Conservation (phyloP, 1,284 basidiomycete species). For the Ceratobasidium sp. region DNA sequence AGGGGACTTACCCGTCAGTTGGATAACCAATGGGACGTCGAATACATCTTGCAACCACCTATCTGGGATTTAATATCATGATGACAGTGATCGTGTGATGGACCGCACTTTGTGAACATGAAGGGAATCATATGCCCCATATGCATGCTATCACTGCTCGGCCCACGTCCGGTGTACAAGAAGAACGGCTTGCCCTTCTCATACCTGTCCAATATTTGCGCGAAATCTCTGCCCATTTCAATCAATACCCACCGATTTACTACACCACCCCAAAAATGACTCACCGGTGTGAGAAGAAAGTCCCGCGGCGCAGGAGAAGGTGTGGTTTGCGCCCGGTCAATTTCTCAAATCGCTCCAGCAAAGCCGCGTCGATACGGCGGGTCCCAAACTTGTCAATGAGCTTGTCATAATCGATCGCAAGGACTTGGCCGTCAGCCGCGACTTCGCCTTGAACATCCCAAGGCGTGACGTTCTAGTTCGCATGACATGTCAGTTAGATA, state of each 20-base stretch:
- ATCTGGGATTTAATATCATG: slow-evolving; percentile 10
- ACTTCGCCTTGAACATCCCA: slow-evolving; percentile 98
- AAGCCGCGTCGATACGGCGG: slow-evolving; percentile 75
- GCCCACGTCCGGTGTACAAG: slow-evolving; percentile 97
- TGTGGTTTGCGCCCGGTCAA: slow-evolving; percentile 94
- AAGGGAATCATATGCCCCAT: slow-evolving; percentile 98
- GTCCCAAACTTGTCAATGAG: slow-evolving; percentile 96
- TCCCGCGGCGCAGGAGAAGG: slow-evolving; percentile 87
- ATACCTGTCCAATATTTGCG: slow-evolving; percentile 93
- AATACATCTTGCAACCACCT: slow-evolving; percentile 99
- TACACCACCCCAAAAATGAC: slow-evolving; percentile 48
- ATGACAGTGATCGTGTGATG: background rate
- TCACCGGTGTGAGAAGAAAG: slow-evolving; percentile 98
- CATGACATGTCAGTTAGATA: background rate
- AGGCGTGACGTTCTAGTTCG: slow-evolving; percentile 73
- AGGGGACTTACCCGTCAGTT: slow-evolving; percentile 78
- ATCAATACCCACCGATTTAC: slow-evolving; percentile 1
- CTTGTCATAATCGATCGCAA: slow-evolving; percentile 97
- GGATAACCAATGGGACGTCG: slow-evolving; percentile 92
- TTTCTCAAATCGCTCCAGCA: slow-evolving; percentile 90
- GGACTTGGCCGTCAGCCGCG: slow-evolving; percentile 86
- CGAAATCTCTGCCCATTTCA: slow-evolving; percentile 76
- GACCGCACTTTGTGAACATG: slow-evolving; percentile 89
- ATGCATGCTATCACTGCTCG: slow-evolving; percentile 97
- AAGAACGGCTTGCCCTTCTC: slow-evolving; percentile 98